A percentile compares a stretch with the other conserved stretches of the same genome.
These are phyloP conservation scores for Butyriboletus loyo DNA, from an alignment of 768 basidiomycete genomes.

Conservation along the genomic window DNA sequence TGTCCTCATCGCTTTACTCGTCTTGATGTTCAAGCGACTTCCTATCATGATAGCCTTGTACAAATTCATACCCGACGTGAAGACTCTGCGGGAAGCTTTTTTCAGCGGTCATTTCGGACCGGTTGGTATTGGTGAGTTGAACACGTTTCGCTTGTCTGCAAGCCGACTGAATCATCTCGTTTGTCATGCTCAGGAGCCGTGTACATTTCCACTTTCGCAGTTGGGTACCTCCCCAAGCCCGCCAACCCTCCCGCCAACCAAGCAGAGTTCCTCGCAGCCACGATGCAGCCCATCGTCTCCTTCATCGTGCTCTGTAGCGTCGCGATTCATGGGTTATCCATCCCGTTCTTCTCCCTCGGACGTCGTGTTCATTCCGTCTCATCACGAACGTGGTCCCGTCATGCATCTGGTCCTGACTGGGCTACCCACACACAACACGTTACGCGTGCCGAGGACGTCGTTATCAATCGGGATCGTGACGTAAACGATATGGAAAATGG, in stretches of 20 bases:
- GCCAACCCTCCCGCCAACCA: constrained; percentile 50
- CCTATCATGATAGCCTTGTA: constrained; percentile 84
- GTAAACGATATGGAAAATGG: constrained; percentile 49
- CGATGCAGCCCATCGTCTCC: constrained; percentile 90
- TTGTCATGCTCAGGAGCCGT: constrained; percentile 59
- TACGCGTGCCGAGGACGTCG: constrained; percentile 67
- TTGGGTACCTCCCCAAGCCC: constrained; percentile 51
- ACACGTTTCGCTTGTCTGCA: neutral
- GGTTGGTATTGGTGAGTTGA: constrained; percentile 63
- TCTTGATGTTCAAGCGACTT: constrained; percentile 80
- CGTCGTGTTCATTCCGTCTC: constrained; percentile 75
- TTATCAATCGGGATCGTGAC: constrained; percentile 77
- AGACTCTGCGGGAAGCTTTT: constrained; percentile 88
- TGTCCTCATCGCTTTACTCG: constrained; percentile 74
- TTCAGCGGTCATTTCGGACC: constrained; percentile 97
- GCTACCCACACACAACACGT: constrained; percentile 72
- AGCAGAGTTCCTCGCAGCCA: constrained; percentile 60
- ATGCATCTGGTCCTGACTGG: constrained; percentile 77
- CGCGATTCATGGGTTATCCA: constrained; percentile 84
- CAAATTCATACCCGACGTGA: constrained; percentile 93
- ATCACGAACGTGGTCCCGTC: constrained; percentile 89
- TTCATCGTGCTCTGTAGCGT: constrained; percentile 95
- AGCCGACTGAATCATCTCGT: constrained; percentile 1
- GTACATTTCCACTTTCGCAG: constrained; percentile 87
- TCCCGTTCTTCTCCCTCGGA: constrained; percentile 91